Evolutionary conservation across 768 basidiomycete species (phyloP).

Genomic region (Sporobolomyces pararoseus): DNA sequence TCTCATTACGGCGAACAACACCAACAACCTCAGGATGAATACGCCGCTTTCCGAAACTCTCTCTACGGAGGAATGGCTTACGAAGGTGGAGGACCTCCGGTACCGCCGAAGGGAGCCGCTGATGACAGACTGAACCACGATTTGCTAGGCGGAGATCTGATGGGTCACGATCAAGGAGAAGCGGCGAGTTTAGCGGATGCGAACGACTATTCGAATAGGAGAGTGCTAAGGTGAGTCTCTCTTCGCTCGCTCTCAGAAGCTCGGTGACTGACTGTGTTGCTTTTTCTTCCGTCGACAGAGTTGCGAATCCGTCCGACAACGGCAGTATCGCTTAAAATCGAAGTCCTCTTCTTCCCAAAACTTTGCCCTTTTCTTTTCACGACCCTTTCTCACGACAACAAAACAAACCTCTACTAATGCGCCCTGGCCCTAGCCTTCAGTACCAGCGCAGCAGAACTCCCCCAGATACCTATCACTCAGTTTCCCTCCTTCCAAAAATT

Average conservation of each 20-base stretch:
- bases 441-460: too few relatives aligned
- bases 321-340: neutral
- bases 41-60: slow-evolving; percentile 21
- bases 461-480: neutral
- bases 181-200: slow-evolving; percentile 33
- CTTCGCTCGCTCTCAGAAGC: neutral
- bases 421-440: too few relatives aligned
- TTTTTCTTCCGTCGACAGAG: neutral
- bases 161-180: slow-evolving; percentile 2
- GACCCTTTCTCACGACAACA: too few relatives aligned
- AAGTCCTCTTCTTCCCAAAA: too few relatives aligned
- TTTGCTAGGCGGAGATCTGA: neutral
- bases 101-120: neutral
- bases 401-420: too few relatives aligned
- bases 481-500: too few relatives aligned
- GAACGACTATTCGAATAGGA: slow-evolving; percentile 33
- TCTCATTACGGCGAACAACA: slow-evolving; percentile 19
- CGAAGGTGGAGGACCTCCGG: neutral
- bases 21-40: neutral
- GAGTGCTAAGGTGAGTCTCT: slow-evolving; percentile 27
- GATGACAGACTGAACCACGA: slow-evolving; percentile 34
- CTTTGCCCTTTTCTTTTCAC: too few relatives aligned
- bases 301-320: slow-evolving; percentile 33
- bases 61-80: slow-evolving; percentile 13
- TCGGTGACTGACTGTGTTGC: neutral